These are phyloP conservation scores for Luffa aegyptiaca DNA, from an alignment of 306 rosid species.

Conservation along the genomic window DNA sequence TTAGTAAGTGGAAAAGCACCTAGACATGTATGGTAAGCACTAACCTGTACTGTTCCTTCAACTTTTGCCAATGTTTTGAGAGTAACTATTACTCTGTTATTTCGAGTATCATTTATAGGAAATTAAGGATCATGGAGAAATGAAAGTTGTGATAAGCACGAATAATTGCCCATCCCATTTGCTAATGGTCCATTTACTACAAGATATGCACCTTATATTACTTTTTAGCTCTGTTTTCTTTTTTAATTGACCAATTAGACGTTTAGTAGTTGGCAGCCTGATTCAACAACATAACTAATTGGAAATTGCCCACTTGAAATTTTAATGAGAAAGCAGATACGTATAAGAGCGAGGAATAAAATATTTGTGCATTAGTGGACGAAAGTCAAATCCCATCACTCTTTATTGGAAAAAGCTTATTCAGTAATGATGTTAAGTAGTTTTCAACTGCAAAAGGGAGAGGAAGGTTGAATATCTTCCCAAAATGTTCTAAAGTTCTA, in stretches of 20 bases:
- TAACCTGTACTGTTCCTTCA: background rate
- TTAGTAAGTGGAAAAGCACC: background rate
- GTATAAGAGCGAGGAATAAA: slow-evolving; percentile 9
- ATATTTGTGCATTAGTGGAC: slow-evolving; percentile 12
- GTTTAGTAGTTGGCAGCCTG: slow-evolving; percentile 9
- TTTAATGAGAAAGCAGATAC: slow-evolving; percentile 3
- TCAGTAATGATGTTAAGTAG: slow-evolving; percentile 26
- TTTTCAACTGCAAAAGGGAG: slow-evolving; percentile 28
- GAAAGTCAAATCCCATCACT: slow-evolving; percentile 36
- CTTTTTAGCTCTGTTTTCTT: background rate
- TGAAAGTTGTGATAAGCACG: slow-evolving; percentile 11
- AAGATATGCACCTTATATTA: slow-evolving; percentile 6
- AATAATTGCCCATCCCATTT: slow-evolving; percentile 3
- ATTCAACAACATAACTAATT: slow-evolving; percentile 4
- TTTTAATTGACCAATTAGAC: slow-evolving; percentile 3
- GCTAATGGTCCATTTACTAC: slow-evolving; percentile 11
- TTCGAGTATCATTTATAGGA: slow-evolving; percentile 2
- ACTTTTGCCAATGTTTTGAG: background rate
- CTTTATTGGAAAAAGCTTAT: slow-evolving; percentile 19
- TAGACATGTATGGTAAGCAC: background rate
- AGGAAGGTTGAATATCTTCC: slow-evolving; percentile 26
- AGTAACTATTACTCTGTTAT: background rate
- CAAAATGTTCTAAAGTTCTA: background rate
- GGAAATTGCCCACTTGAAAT: slow-evolving; percentile 9
- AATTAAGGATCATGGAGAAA: background rate